Conservation (phyloP, 495 filamentous ascomycete species). For the Thermothielavioides terrestris region DNA sequence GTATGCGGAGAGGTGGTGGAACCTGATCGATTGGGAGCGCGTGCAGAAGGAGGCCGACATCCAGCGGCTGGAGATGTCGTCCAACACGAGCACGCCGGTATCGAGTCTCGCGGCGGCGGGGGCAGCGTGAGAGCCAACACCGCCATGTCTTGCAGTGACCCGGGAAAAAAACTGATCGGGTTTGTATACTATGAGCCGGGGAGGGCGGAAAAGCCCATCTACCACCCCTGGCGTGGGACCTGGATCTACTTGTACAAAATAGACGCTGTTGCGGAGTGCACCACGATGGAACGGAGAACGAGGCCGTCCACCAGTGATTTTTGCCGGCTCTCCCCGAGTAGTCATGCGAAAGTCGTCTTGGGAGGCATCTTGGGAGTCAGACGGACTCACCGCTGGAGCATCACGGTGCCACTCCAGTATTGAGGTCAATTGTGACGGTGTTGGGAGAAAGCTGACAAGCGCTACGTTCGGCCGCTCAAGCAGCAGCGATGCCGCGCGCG, state of each 20-base stretch:
- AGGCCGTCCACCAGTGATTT: background rate
- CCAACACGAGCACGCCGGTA: background rate
- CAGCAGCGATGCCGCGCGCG: too few species aligned
- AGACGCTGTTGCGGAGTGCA: background rate
- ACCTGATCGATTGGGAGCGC: constrained; percentile 70
- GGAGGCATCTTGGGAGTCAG: too few species aligned
- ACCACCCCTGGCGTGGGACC: background rate
- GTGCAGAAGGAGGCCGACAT: constrained; percentile 41
- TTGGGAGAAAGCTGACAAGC: too few species aligned
- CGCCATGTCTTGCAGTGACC: background rate
- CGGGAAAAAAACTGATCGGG: background rate
- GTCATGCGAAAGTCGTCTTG: too few species aligned
- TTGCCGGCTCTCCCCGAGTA: too few species aligned
- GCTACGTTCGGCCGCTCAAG: too few species aligned
- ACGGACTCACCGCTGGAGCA: too few species aligned
- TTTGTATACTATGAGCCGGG: background rate
- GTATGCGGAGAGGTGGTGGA: constrained; percentile 80
- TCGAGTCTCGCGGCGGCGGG: background rate
- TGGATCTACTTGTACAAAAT: constrained; percentile 9
- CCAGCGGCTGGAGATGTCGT: constrained; percentile 5
- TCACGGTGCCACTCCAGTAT: too few species aligned
- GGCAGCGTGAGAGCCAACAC: background rate
- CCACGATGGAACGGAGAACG: background rate
- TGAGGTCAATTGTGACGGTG: too few species aligned
- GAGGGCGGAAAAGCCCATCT: background rate